Percentiles rank a stretch among this genome's conserved stretches.
Conservation (phyloP, 129 eudicot genomes). For the Kitagawia praeruptora region DNA sequence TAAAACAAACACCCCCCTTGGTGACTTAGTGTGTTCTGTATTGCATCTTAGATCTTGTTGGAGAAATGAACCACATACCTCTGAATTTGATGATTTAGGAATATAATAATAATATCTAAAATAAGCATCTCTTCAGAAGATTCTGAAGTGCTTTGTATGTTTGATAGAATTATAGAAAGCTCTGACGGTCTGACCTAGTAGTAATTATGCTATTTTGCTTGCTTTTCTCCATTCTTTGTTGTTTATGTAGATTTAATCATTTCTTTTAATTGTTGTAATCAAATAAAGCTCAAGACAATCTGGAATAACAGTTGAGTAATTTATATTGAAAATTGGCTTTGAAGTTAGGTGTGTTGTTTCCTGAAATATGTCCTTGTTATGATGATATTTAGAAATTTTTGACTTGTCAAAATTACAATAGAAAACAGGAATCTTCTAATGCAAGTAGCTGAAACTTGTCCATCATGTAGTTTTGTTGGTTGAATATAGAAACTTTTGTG, state of each 20-base stretch:
- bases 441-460: neutral
- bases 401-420: neutral
- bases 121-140: neutral
- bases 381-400: neutral
- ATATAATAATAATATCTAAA: neutral
- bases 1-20: too few species aligned
- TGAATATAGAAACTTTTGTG: neutral
- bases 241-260: neutral
- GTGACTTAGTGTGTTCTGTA: neutral
- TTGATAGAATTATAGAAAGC: neutral
- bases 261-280: too few species aligned
- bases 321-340: neutral
- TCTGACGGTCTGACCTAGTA: neutral
- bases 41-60: neutral
- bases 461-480: neutral
- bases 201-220: neutral
- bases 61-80: neutral
- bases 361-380: neutral
- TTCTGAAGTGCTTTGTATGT: neutral
- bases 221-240: neutral
- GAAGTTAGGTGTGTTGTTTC: neutral
- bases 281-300: neutral
- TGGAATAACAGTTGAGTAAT: neutral
- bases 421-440: neutral
- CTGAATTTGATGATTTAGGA: neutral